These are phyloP conservation scores for Candolleomyces eurysporus DNA, from an alignment of 768 basidiomycete species.

Conservation along the genomic window DNA sequence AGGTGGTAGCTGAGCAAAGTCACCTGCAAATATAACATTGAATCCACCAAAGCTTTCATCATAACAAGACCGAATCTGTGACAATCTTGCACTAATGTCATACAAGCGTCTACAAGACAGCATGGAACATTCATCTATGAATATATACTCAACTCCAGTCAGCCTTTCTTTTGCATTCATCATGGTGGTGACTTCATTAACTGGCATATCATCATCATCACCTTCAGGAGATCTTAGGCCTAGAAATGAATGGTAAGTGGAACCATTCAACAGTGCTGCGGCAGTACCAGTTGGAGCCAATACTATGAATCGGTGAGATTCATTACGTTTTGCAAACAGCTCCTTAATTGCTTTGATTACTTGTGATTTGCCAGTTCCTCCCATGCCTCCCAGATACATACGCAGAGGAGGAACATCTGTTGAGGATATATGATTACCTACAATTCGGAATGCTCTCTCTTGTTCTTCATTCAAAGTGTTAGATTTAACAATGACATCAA, in stretches of 20 bases:
- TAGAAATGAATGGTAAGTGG: conserved; percentile 26
- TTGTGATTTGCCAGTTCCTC: conserved; percentile 3
- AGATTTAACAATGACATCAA: background rate
- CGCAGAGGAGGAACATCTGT: background rate
- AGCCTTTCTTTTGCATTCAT: conserved; percentile 16
- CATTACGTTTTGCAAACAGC: background rate
- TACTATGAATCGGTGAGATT: background rate
- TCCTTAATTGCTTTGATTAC: background rate
- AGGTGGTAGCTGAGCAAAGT: conserved; percentile 44
- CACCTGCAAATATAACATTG: conserved; percentile 43
- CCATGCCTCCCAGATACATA: conserved; percentile 4
- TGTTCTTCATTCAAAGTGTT: conserved; percentile 21
- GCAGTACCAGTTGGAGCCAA: conserved; percentile 1
- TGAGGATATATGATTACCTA: conserved; percentile 24
- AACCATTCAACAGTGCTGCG: background rate
- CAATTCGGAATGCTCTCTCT: conserved; percentile 20
- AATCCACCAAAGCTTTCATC: conserved; percentile 31
- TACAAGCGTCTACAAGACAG: conserved; percentile 27
- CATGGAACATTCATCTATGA: conserved; percentile 46
- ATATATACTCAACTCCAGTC: conserved; percentile 32
- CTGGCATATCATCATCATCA: background rate
- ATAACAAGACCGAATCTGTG: conserved; percentile 12
- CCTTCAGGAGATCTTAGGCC: too few species aligned
- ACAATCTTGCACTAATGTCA: conserved; percentile 21
- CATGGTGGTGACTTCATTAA: background rate